Base-by-base conservation (phyloP, 495 filamentous ascomycete species). In the Aspergillus sparsus region DNA sequence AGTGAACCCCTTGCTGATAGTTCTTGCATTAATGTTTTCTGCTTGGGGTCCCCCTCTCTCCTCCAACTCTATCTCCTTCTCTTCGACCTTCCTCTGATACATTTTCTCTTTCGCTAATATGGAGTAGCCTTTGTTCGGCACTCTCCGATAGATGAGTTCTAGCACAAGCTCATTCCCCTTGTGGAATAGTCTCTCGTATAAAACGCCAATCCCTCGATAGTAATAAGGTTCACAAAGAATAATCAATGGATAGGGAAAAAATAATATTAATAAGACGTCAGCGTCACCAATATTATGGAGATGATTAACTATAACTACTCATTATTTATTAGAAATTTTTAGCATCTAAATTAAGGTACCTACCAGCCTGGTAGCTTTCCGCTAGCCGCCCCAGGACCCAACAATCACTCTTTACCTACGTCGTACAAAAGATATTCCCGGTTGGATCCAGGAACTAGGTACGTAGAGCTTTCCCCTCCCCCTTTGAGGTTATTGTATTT, bases 41-140 rank as follows among this genome's bases (percentile, higher is more conserved):
- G 39, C 41, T 45, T 18, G 37, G 21, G 49, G 31, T 12, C 16
- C 50, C 47, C 57, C 9, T 53, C 15, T 60, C 41, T 37, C 39
- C 36, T 32, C 27, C 44, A 16, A 18, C 44, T 21, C 16, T 21
- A 10, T 41, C n/a, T 41, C 37, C 44, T 47, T 47, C 15, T 4
- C 15, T 47, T 47, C 21, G 21, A 18, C 44, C 15, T 47, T 47
- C 44, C 7, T 47, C 10, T 21, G 44, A 18, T 9, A 21, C 44
- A 6, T 9, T 47, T 15, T 50, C 36, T 55, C 45, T n/a, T 37
- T 34, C 42, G 21, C 55, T 10, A 15, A 52, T 54, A 53, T 49
- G 39, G 46, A 15, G 36, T 21, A 51, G 50, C 31, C 57, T 60
- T 60, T 53, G 57, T 60, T 60, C 44, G 50, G 39, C 16, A 3